phyloP scores from a whole-genome alignment of 2,329 filamentous ascomycete genomes.

The Pseudocercospora musae region DNA sequence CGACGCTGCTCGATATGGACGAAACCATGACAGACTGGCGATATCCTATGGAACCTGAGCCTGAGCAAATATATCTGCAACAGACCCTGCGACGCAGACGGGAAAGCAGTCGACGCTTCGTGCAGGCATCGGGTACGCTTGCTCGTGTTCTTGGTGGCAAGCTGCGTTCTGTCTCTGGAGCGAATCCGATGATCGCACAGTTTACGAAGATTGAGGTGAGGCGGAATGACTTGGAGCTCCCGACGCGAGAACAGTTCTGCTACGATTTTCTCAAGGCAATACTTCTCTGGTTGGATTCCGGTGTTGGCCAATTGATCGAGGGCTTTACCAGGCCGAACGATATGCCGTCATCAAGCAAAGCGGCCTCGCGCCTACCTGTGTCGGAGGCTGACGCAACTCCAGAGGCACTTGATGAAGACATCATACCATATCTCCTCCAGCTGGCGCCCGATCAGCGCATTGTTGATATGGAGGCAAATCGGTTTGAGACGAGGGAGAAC shows the following conservation, averaged over 20 bases:
- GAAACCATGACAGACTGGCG: slow-evolving; percentile 52
- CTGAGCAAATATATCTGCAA: slow-evolving; percentile 53
- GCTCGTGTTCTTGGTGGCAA: slow-evolving; percentile 55
- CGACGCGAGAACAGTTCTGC: slow-evolving; percentile 52
- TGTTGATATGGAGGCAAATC: slow-evolving; percentile 56
- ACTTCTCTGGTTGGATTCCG: slow-evolving; percentile 60
- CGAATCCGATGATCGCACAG: slow-evolving; percentile 22
- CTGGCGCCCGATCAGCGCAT: slow-evolving; percentile 52
- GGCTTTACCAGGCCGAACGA: slow-evolving; percentile 52
- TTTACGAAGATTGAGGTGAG: slow-evolving; percentile 33
- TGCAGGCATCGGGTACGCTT: slow-evolving; percentile 60
- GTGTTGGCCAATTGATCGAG: slow-evolving; percentile 52
- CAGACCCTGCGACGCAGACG: slow-evolving; percentile 56
- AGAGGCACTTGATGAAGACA: slow-evolving; percentile 53
- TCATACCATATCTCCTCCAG: slow-evolving; percentile 59
- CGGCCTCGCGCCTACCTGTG: slow-evolving; percentile 47
- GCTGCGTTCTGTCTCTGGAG: slow-evolving; percentile 38
- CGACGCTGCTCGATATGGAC: slow-evolving; percentile 55
- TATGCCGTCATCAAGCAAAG: slow-evolving; percentile 33
- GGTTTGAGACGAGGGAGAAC: slow-evolving; percentile 55
- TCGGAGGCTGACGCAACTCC: slow-evolving; percentile 47
- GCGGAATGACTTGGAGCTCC: slow-evolving; percentile 40
- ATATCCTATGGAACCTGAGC: slow-evolving; percentile 57
- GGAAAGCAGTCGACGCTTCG: slow-evolving; percentile 56
- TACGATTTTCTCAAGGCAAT: slow-evolving; percentile 65